These are phyloP conservation scores for Puccinia polysora DNA, from an alignment of 1,284 basidiomycete genomes.

Conservation along the genomic window DNA sequence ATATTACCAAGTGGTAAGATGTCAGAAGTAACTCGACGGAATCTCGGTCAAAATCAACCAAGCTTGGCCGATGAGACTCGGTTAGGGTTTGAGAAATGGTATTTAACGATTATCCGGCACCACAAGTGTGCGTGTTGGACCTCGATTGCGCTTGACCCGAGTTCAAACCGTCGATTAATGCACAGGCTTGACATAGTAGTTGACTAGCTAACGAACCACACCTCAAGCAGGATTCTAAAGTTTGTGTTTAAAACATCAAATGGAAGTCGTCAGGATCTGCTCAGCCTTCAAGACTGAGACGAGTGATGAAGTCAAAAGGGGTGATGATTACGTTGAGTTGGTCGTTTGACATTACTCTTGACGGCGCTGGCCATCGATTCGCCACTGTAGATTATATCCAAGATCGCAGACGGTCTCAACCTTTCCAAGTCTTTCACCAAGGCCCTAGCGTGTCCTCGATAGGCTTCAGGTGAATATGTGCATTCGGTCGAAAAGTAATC, in stretches of 20 bases:
- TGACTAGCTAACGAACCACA: slow-evolving; percentile 77
- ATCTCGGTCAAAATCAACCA: too few relatives aligned
- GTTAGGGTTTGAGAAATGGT: too few relatives aligned
- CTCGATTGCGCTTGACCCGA: not conserved
- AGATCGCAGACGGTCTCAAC: slow-evolving; percentile 84
- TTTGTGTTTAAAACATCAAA: too few relatives aligned
- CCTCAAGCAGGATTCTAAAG: slow-evolving; percentile 76
- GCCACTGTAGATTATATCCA: slow-evolving; percentile 93
- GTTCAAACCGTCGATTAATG: slow-evolving; percentile 36
- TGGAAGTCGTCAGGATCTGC: slow-evolving; percentile 36
- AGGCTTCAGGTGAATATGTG: slow-evolving; percentile 92
- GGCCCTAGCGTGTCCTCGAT: slow-evolving; percentile 86
- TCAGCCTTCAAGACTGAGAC: too few relatives aligned
- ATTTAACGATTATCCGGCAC: not conserved
- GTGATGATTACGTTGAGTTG: slow-evolving; percentile 38
- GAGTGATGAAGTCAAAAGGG: not conserved
- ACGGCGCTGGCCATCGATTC: slow-evolving; percentile 57
- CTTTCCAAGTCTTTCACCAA: slow-evolving; percentile 95
- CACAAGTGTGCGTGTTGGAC: not conserved
- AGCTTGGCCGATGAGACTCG: too few relatives aligned
- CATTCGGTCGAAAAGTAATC: slow-evolving; percentile 99
- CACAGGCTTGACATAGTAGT: slow-evolving; percentile 36
- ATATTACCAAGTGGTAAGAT: too few relatives aligned
- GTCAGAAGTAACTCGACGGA: too few relatives aligned
- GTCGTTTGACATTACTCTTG: slow-evolving; percentile 58